Evolutionary conservation across 1,284 basidiomycete genomes (phyloP).

Genomic region (Ceratobasidium sp.): DNA sequence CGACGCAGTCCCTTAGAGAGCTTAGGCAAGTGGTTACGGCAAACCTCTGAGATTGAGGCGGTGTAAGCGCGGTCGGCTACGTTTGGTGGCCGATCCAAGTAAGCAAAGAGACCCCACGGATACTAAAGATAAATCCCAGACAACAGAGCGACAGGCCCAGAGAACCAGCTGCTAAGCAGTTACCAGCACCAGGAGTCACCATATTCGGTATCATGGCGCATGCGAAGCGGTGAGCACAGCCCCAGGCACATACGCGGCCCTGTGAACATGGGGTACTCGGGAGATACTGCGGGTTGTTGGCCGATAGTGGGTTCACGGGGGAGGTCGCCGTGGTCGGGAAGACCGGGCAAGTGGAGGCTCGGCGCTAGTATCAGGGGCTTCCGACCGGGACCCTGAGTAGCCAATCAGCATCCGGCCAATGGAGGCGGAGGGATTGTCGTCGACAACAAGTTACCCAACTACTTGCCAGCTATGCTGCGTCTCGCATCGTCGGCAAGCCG

Average conservation of each 20-base stretch:
- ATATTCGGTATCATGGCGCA: neutral
- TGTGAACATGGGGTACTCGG: neutral
- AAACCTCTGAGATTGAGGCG: neutral
- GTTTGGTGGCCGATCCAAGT: neutral
- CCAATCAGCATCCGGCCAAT: slow-evolving; percentile 46
- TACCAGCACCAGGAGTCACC: neutral
- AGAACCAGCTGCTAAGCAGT: neutral
- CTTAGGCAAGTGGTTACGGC: neutral
- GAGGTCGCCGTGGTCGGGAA: neutral
- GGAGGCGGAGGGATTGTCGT: slow-evolving; percentile 37
- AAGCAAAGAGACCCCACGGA: neutral
- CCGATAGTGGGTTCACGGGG: neutral
- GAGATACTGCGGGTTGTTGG: neutral
- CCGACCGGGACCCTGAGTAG: neutral
- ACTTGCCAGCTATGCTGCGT: slow-evolving; percentile 42
- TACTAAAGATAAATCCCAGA: neutral
- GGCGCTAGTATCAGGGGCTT: slow-evolving; percentile 4
- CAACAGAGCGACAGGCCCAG: neutral
- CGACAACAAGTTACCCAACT: slow-evolving; percentile 2
- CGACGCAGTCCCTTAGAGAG: neutral
- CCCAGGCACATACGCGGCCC: neutral
- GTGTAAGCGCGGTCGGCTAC: neutral
- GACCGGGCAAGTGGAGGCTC: too few relatives aligned
- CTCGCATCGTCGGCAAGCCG: slow-evolving; percentile 39
- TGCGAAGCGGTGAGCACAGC: neutral